These are phyloP conservation scores for Beverwykella pulmonaria DNA, from an alignment of 495 filamentous ascomycete species.

Conservation along the genomic window DNA sequence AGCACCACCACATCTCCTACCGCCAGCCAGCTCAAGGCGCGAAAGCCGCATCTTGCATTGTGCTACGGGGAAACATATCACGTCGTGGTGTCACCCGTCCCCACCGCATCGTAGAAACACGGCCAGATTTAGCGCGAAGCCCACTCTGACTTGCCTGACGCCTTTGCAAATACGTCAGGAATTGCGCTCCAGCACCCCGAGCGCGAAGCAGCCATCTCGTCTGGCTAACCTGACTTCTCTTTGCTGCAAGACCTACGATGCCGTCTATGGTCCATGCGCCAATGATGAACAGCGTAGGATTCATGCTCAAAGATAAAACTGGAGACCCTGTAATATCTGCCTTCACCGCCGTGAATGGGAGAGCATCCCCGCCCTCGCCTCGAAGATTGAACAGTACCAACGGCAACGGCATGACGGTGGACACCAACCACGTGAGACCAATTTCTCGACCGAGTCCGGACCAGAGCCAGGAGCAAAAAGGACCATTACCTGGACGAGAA, in stretches of 20 bases:
- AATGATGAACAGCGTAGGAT: constrained; percentile 31
- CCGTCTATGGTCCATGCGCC: constrained; percentile 30
- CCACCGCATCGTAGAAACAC: neutral
- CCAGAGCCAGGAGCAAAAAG: constrained; percentile 12
- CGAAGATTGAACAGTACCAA: constrained; percentile 24
- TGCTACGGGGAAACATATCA: neutral
- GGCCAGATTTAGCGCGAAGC: no score
- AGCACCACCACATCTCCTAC: neutral
- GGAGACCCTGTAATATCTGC: constrained; percentile 30
- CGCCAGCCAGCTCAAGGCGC: constrained; percentile 22
- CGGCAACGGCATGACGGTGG: constrained; percentile 26
- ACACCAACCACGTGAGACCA: constrained; percentile 27
- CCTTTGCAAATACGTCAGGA: neutral
- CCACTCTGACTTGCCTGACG: neutral
- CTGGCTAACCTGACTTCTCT: no score
- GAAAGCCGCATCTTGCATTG: constrained; percentile 26
- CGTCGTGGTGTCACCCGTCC: neutral
- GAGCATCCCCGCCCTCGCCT: constrained; percentile 30
- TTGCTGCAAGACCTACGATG: constrained; percentile 27
- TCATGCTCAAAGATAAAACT: constrained; percentile 33
- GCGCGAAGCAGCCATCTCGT: no score
- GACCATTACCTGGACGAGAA: constrained; percentile 14
- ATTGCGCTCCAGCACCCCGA: neutral
- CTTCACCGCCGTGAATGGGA: constrained; percentile 41
- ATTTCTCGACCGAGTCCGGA: constrained; percentile 10